Percentiles rank a stretch among this genome's conserved stretches.
These are phyloP conservation scores for Aspergillus diversus DNA, from an alignment of 495 filamentous ascomycete genomes.

Conservation along the genomic window DNA sequence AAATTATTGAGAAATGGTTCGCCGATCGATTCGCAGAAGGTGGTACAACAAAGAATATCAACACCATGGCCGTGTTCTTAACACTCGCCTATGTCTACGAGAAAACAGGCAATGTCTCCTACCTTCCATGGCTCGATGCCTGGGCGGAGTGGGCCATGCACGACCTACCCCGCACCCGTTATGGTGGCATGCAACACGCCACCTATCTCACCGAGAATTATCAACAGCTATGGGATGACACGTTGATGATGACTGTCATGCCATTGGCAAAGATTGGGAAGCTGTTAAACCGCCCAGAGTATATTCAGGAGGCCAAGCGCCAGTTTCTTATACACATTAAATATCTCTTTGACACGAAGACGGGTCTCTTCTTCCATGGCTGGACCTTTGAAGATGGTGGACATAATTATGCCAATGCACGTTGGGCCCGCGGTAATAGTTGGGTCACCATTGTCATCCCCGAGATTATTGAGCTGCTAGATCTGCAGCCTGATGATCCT, in stretches of 20 bases:
- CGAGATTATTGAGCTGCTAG: conserved; percentile 70
- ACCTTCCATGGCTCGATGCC: conserved; percentile 69
- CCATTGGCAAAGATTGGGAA: conserved; percentile 76
- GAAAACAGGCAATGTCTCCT: conserved; percentile 61
- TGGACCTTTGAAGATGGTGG: conserved; percentile 70
- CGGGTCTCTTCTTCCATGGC: conserved; percentile 73
- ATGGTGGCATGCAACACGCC: conserved; percentile 74
- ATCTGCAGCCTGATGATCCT: conserved; percentile 57
- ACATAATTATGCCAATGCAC: conserved; percentile 70
- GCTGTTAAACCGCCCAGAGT: conserved; percentile 63
- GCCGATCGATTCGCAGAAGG: conserved; percentile 63
- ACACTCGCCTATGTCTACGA: conserved; percentile 74
- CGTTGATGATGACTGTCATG: conserved; percentile 80
- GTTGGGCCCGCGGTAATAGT: conserved; percentile 69
- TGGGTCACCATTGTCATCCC: conserved; percentile 79
- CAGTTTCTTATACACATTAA: conserved; percentile 75
- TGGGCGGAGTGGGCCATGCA: conserved; percentile 81
- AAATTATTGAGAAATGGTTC: conserved; percentile 72
- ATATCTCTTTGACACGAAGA: conserved; percentile 68
- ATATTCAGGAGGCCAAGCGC: conserved; percentile 72
- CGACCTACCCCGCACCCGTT: conserved; percentile 66
- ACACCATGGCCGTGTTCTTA: conserved; percentile 75
- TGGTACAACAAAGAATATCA: conserved; percentile 79
- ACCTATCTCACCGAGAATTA: conserved; percentile 68
- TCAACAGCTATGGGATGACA: conserved; percentile 78